These are phyloP conservation scores for Echites panduratus DNA, from an alignment of 257 asterid genomes.

Conservation along the genomic window DNA sequence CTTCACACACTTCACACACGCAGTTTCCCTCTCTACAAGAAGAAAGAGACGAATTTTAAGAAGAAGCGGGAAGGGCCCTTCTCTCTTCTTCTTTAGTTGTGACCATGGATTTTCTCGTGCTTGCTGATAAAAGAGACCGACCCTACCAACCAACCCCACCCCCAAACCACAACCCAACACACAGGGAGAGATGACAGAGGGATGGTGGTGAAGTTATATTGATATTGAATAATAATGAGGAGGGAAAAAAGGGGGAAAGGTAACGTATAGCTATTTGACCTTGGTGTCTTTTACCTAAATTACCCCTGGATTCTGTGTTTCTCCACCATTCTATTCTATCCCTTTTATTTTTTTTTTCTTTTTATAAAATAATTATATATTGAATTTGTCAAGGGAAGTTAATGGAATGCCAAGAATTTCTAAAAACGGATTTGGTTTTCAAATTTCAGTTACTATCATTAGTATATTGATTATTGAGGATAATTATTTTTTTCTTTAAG, in stretches of 20 bases:
- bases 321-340: neutral
- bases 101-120: conserved; percentile 43
- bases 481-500: neutral
- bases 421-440: neutral
- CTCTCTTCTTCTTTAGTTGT: neutral
- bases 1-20: conserved; percentile 25
- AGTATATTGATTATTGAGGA: neutral
- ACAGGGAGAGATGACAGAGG: conserved; percentile 11
- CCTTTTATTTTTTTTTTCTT: neutral
- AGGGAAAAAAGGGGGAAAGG: conserved; percentile 11
- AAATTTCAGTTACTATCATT: conserved; percentile 12
- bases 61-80: conserved; percentile 69
- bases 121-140: conserved; percentile 41
- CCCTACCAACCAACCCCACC: conserved; percentile 14
- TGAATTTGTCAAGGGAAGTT: conserved; percentile 19
- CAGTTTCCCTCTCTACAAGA: conserved; percentile 33
- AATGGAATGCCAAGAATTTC: conserved; percentile 14
- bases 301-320: neutral
- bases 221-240: neutral
- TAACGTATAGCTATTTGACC: conserved; percentile 28
- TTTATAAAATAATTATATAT: neutral
- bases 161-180: neutral
- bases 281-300: neutral
- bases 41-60: conserved; percentile 44
- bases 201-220: conserved; percentile 5